These are phyloP conservation scores for Mucor piriformis DNA, from an alignment of 371 early-diverging fungal species.

Conservation along the genomic window DNA sequence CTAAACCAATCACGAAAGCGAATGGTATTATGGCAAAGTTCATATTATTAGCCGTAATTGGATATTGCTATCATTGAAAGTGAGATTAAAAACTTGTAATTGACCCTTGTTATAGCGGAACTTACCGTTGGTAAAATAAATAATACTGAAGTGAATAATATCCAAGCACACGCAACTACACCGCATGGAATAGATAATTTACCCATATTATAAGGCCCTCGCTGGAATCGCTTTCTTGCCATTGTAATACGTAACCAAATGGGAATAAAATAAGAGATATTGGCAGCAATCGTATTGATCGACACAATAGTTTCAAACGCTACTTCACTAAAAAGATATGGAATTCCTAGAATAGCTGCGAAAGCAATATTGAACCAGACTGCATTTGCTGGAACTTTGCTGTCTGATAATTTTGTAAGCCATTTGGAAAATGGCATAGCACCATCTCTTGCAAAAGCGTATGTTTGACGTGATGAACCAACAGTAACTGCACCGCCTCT, in stretches of 20 bases:
- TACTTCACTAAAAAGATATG: conserved; percentile 46
- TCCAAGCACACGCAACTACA: conserved; percentile 54
- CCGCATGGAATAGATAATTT: conserved; percentile 25
- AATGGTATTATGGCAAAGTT: conserved; percentile 58
- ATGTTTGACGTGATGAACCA: conserved; percentile 65
- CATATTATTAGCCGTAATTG: conserved; percentile 61
- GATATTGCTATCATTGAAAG: conserved; percentile 30
- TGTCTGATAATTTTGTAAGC: conserved; percentile 29
- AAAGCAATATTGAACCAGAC: conserved; percentile 57
- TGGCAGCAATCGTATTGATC: conserved; percentile 70
- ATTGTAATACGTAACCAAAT: conserved; percentile 54
- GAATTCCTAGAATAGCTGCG: conserved; percentile 44
- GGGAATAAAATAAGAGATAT: conserved; percentile 73
- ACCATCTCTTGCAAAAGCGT: conserved; percentile 71
- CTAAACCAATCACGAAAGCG: conserved; percentile 40
- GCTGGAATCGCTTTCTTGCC: conserved; percentile 42
- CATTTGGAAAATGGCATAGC: conserved; percentile 50
- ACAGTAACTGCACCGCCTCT: conserved; percentile 51
- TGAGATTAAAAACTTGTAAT: not conserved
- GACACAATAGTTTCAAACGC: conserved; percentile 70
- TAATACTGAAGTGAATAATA: conserved; percentile 59
- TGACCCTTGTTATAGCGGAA: not conserved
- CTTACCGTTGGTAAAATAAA: conserved; percentile 56
- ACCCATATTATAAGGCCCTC: conserved; percentile 25
- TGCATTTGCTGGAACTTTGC: conserved; percentile 45